Percentiles rank a stretch among this genome's conserved stretches.
Evolutionary conservation across 495 filamentous ascomycete species (phyloP).

Genomic region (Oidiodendron maius): DNA sequence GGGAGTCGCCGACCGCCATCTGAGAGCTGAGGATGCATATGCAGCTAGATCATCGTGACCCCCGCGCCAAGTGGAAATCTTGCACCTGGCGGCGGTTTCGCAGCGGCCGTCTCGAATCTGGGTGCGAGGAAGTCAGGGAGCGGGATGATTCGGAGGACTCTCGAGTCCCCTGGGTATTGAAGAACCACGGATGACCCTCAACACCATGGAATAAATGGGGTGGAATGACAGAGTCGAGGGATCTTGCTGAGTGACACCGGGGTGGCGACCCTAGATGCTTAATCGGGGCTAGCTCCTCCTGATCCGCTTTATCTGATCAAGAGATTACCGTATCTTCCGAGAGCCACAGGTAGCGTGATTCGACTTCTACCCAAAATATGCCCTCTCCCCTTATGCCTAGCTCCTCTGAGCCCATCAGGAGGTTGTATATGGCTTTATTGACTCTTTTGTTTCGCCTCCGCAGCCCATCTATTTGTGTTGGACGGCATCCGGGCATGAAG

Average conservation of each 20-base stretch:
- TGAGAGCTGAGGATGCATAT: not conserved
- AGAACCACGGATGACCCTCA: too few relatives aligned
- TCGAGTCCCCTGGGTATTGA: too few relatives aligned
- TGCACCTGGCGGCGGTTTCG: not conserved
- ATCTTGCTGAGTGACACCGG: not conserved
- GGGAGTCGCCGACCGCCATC: not conserved
- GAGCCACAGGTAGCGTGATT: too few relatives aligned
- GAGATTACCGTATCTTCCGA: too few relatives aligned
- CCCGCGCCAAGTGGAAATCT: not conserved
- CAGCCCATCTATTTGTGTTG: too few relatives aligned
- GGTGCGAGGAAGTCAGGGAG: not conserved
- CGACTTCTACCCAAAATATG: too few relatives aligned
- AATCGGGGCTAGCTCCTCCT: not conserved
- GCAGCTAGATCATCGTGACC: not conserved
- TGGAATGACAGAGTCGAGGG: not conserved
- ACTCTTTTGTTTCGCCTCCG: too few relatives aligned
- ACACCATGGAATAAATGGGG: too few relatives aligned
- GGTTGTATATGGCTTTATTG: too few relatives aligned
- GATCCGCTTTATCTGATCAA: not conserved
- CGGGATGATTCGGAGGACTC: not conserved
- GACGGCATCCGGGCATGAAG: too few relatives aligned
- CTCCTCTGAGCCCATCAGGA: too few relatives aligned
- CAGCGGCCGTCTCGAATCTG: not conserved
- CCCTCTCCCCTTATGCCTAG: too few relatives aligned
- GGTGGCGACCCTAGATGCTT: not conserved